Base-by-base conservation (phyloP, 2,329 filamentous ascomycete species). In the Hypoxylon rubiginosum region DNA sequence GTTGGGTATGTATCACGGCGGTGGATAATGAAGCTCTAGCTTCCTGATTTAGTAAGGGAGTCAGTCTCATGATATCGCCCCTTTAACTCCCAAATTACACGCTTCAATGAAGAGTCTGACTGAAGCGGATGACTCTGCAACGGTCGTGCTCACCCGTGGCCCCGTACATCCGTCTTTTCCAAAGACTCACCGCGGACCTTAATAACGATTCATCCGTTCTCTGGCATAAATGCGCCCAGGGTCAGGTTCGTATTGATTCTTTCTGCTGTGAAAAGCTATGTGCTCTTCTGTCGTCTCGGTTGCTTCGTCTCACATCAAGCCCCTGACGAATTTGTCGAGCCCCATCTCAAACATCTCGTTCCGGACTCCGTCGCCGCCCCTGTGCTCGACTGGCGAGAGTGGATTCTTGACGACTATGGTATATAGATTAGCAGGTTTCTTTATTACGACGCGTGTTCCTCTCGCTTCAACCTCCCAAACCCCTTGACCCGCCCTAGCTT, bases 251-350 rank as follows among this genome's bases (percentile, higher is more conserved):
- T 43, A 9, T n/a, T 2, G 9, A 43, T 19, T n/a, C 2, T 17
- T 9, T 9, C n/a, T 4, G 9, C 9, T 6, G 39, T 43, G 17
- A 10, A 19, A 19, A 7, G 13, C n/a, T 39, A 10, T 6, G 8
- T 46, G 49, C 17, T n/a, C 8, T n/a, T 13, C 24, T 19, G 39
- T n/a, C 17, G 4, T 26, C 24, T 46, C 17, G 10, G 15, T 15
- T 30, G 6, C 41, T 15, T 26, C 15, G 24, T 26, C 2, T 86
- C 81, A 88, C 81, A 89, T 84, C 66, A 90, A 79, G 0, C 88
- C 86, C 68, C 90, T 86, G 55, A 96, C 87, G 74, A 96, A 96
- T 69, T 92, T 90, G 72, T 96, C 92, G 61, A 97, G 78, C 0
- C 88, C 90, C 68, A 91, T 80, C 78, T 92, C 90, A 71, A 92